A percentile compares a stretch with the other conserved stretches of the same genome.
phyloP scores from a whole-genome alignment of 176 grass and related monocot genomes.

The Avena insularis region DNA sequence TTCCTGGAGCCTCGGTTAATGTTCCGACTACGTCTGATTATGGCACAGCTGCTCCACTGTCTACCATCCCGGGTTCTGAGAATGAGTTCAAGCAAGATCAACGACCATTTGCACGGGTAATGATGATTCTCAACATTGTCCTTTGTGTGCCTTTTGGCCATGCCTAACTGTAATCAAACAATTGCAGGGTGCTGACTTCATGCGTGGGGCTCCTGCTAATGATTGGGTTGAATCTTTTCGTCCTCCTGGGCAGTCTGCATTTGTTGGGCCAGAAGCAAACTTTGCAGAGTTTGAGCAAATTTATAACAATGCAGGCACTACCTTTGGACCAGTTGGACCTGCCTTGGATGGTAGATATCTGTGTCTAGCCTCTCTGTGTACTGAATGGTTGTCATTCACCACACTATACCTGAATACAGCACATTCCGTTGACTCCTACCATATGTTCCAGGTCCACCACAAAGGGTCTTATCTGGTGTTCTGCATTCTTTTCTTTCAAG shows the following conservation, averaged over 20 bases:
- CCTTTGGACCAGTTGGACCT: conserved; percentile 48
- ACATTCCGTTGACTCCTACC: conserved; percentile 33
- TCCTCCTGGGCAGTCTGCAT: conserved; percentile 52
- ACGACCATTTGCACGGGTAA: conserved; percentile 60
- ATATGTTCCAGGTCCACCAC: conserved; percentile 81
- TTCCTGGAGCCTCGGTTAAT: conserved; percentile 72
- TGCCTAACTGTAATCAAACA: conserved; percentile 41
- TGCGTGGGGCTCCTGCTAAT: conserved; percentile 61
- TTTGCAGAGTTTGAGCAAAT: conserved; percentile 80
- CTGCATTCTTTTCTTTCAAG: conserved; percentile 90
- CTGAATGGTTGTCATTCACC: conserved; percentile 13
- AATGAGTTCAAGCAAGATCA: conserved; percentile 80
- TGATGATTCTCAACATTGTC: conserved; percentile 23
- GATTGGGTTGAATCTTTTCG: conserved; percentile 81
- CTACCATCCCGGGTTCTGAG: conserved; percentile 83
- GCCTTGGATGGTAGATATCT: conserved; percentile 72
- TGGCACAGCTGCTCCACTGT: conserved; percentile 59
- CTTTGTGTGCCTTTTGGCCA: conserved; percentile 34
- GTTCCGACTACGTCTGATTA: conserved; percentile 72
- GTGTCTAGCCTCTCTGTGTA: conserved; percentile 21
- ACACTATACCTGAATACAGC: conserved; percentile 7
- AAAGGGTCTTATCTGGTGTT: conserved; percentile 83
- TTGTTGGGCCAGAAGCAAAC: conserved; percentile 46
- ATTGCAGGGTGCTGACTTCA: conserved; percentile 66
- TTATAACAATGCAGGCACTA: conserved; percentile 54